phyloP scores from a whole-genome alignment of 768 basidiomycete species.

The Pholiota conissans region DNA sequence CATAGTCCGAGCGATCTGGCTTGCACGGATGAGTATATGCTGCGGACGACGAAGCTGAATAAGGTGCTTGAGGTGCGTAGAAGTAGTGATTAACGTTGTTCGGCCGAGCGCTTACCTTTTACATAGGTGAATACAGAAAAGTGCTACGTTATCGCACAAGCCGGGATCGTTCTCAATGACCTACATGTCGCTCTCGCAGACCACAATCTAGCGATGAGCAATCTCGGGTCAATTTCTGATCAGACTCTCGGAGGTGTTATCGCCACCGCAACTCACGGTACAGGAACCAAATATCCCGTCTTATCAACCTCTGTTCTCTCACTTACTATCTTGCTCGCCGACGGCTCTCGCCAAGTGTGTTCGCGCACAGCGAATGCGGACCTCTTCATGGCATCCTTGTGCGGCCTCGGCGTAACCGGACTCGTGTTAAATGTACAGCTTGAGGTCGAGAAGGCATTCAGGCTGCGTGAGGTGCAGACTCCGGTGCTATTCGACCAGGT shows the following conservation, averaged over 20 bases:
- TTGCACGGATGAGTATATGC: constrained; percentile 85
- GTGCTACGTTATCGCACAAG: constrained; percentile 67
- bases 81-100: constrained; percentile 10
- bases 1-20: constrained; percentile 94
- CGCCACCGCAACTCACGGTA: constrained; percentile 94
- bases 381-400: constrained; percentile 87
- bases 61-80: constrained; percentile 72
- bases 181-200: constrained; percentile 69
- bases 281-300: constrained; percentile 76
- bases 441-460: constrained; percentile 80
- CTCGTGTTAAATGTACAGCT: constrained; percentile 79
- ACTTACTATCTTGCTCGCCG: constrained; percentile 74
- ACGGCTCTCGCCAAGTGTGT: constrained; percentile 68
- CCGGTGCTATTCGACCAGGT: constrained; percentile 64
- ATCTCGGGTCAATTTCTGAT: constrained; percentile 94
- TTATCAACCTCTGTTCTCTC: constrained; percentile 81
- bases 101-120: background rate
- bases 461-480: constrained; percentile 71
- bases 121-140: constrained; percentile 70
- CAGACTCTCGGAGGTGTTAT: constrained; percentile 92
- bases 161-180: constrained; percentile 74
- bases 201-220: constrained; percentile 81
- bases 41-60: constrained; percentile 75
- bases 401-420: constrained; percentile 90
- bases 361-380: constrained; percentile 64